Evolutionary conservation across 768 basidiomycete species (phyloP).

Genomic region (Pholiota conissans): DNA sequence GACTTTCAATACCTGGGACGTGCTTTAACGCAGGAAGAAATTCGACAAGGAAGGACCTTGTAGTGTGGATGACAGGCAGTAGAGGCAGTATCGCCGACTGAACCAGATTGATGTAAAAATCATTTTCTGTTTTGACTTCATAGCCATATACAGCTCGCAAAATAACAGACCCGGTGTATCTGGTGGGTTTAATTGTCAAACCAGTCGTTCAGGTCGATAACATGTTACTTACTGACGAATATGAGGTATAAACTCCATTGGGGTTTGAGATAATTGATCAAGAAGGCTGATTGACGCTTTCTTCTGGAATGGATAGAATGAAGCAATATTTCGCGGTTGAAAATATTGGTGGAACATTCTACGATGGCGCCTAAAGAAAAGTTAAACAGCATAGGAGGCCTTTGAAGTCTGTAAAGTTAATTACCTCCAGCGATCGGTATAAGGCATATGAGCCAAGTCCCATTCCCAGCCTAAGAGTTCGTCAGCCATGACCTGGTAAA

Average conservation of each 20-base stretch:
- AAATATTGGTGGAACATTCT: slow-evolving; percentile 37
- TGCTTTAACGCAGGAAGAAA: slow-evolving; percentile 30
- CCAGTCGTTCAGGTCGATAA: background rate
- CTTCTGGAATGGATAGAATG: slow-evolving; percentile 26
- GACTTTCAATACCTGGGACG: slow-evolving; percentile 25
- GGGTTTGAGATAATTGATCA: slow-evolving; percentile 23
- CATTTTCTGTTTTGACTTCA: slow-evolving; percentile 30
- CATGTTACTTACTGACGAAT: slow-evolving; percentile 27
- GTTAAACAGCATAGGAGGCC: too few species aligned
- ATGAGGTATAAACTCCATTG: slow-evolving; percentile 29
- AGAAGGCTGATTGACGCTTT: slow-evolving; percentile 25
- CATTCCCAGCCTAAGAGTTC: slow-evolving; percentile 30
- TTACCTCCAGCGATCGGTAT: slow-evolving; percentile 29
- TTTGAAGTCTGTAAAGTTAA: background rate
- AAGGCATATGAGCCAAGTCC: slow-evolving; percentile 33
- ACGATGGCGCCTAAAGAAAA: slow-evolving; percentile 26
- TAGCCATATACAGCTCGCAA: slow-evolving; percentile 42
- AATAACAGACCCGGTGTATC: slow-evolving; percentile 32
- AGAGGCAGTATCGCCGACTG: slow-evolving; percentile 31
- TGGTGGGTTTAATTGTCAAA: slow-evolving; percentile 6
- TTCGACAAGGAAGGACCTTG: slow-evolving; percentile 38
- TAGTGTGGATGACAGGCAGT: slow-evolving; percentile 32
- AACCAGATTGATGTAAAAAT: slow-evolving; percentile 36
- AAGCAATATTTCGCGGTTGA: slow-evolving; percentile 27
- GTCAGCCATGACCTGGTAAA: slow-evolving; percentile 23